Base-by-base conservation (phyloP, 208 protist genomes). In the Trypanosoma lewisi region DNA sequence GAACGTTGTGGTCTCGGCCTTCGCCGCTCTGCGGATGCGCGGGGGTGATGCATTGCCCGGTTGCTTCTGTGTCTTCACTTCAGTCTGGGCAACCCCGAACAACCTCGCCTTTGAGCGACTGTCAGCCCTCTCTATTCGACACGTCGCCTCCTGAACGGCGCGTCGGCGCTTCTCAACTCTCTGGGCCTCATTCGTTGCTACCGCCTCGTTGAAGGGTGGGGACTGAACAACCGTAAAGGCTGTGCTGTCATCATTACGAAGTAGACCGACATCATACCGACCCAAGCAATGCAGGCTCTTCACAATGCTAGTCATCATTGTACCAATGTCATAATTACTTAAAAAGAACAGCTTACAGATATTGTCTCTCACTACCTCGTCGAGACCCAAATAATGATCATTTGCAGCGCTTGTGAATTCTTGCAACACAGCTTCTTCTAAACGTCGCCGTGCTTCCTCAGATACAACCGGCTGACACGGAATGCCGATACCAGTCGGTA, bases 141-240 rank as follows among this genome's bases (percentile, higher is more conserved):
- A 62, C 17, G 89, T 70, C 0, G 83, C 76, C 23, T 87, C 78
- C 6, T 77, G 65, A n/a, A 90, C 70, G 39, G 59, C 68, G 28
- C 57, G 42, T 16, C 81, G 80, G 11, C 83, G 78, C 36, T 68
- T 77, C 67, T 87, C 78, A 39, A 77, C 74, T n/a, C 67, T 37
- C 0, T 67, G 34, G 8, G 73, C 44, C 7, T 67, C 52, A 19
- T 57, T 45, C 11, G 64, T 60, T 16, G 54, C 52, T 34, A 69
- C 56, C 1, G 50, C 54, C 6, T 75, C 75, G 23, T 75, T 82
- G 67, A 87, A 91, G 14, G 75, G 83, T 14, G 61, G 45, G 23
- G 83, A 89, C 55, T 94, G 88, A 27, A 83, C 81, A 25, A 94
- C 9, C 12, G 85, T 94, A 77, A 94, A 91, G 50, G 88, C 82